Base-by-base conservation (phyloP, 352 stramenopile genomes). In the Plasmopara halstedii region DNA sequence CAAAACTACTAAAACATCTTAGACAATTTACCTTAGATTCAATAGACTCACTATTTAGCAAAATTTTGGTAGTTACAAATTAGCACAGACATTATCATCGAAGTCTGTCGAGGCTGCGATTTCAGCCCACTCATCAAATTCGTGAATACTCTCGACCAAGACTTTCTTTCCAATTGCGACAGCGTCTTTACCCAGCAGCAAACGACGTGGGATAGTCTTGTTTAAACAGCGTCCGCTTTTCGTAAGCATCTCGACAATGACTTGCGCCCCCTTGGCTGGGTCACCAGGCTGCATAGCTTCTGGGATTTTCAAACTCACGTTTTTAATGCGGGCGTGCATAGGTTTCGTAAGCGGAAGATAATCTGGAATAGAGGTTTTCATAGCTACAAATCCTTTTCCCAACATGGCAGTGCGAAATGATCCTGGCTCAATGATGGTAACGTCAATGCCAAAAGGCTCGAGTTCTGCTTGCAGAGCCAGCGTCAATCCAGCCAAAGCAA, bases 381-480 rank as follows among this genome's bases (percentile, higher is more conserved):
- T 61, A 2, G 52, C 33, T 7, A 20, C 56, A 25, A 58, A 64
- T 2, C 56, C 54, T 47, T 69, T 69, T 32, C 59, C 59, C 19
- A 73, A 45, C 34, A 73, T 65, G 6, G 46, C 47, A 2, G 66
- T 77, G 19, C 66, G 59, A 50, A 77, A 73, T 22, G 56, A 63
- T n/a, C 66, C 60, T 15, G 65, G 65, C 33, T 77, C 66, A 36
- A 77, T 64, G 42, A 66, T 62, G 2, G 57, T 71, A 21, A 73
- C 63, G 6, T 77, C 60, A 35, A 76, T 76, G 26, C 46, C 43
- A n/a, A 76, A 61, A 10, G 53, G 45, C 33, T 58, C 51, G 0
- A 76, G 43, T 39, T 76, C 66, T 18, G 43, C 32, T 6, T 47
- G 53, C 17, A 76, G 33, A 8, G 58, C 55, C 48, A 73, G 21